Evolutionary conservation across 345 rosid species (phyloP).

Genomic region (Sonneratia alba): DNA sequence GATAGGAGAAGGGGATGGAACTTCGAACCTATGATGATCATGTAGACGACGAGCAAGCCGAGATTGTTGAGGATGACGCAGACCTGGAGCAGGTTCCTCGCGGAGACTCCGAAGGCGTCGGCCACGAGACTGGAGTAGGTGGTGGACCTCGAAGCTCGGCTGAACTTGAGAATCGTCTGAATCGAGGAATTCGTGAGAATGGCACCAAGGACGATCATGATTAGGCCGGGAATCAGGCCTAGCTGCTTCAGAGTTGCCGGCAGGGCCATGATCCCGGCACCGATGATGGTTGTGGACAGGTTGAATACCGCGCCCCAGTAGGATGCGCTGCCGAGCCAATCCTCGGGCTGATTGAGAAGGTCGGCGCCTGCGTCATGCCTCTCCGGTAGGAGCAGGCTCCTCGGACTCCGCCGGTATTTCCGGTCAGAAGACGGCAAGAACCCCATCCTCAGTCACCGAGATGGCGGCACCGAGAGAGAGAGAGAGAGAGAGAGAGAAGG

Average conservation of each 20-base stretch:
- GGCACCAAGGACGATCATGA: conserved; percentile 32
- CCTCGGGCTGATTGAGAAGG: conserved; percentile 10
- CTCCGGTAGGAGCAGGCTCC: conserved; percentile 32
- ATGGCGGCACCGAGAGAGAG: neutral
- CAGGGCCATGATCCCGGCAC: conserved; percentile 67
- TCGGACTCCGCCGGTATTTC: conserved; percentile 36
- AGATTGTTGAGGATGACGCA: conserved; percentile 52
- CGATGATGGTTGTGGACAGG: conserved; percentile 57
- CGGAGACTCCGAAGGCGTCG: conserved; percentile 40
- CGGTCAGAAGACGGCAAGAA: conserved; percentile 24
- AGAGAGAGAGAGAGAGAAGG: neutral
- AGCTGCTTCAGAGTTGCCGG: conserved; percentile 49
- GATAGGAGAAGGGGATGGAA: neutral
- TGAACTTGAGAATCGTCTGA: conserved; percentile 37
- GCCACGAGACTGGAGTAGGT: conserved; percentile 44
- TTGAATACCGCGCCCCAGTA: conserved; percentile 55
- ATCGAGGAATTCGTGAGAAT: conserved; percentile 43
- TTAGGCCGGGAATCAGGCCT: conserved; percentile 43
- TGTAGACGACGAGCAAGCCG: conserved; percentile 59
- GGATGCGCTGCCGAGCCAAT: conserved; percentile 39
- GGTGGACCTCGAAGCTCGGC: conserved; percentile 41
- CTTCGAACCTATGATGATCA: conserved; percentile 47
- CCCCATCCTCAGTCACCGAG: conserved; percentile 15
- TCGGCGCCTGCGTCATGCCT: conserved; percentile 11
- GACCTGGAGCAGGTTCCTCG: conserved; percentile 38